phyloP scores from a whole-genome alignment of 139 green algal genomes.

The Picochlorum sp. region DNA sequence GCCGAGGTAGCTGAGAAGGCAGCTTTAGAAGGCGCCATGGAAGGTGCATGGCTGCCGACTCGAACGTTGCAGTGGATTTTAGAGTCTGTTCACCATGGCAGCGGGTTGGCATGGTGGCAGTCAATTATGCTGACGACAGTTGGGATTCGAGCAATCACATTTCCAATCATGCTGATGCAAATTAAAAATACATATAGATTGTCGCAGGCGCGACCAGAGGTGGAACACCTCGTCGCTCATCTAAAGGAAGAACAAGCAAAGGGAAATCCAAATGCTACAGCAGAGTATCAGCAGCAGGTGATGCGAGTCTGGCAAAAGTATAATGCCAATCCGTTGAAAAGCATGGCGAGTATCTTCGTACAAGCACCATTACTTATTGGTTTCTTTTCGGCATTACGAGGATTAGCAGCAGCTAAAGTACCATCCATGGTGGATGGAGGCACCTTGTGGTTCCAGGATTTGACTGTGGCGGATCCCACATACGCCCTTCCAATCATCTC shows the following conservation, averaged over 20 bases:
- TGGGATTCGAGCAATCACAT: conserved; percentile 32
- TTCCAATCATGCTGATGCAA: conserved; percentile 59
- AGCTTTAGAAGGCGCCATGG: conserved; percentile 31
- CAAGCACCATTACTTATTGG: conserved; percentile 61
- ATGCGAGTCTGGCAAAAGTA: conserved; percentile 44
- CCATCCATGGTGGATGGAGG: conserved; percentile 61
- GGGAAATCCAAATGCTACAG: conserved; percentile 23
- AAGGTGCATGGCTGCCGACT: conserved; percentile 40
- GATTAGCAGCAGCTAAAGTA: conserved; percentile 44
- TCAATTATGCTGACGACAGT: conserved; percentile 51
- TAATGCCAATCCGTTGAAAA: conserved; percentile 48
- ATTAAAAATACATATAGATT: conserved; percentile 59
- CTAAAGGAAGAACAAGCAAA: conserved; percentile 45
- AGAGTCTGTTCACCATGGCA: conserved; percentile 28
- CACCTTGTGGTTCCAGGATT: conserved; percentile 73
- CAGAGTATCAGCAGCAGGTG: conserved; percentile 33
- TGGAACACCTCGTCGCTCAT: conserved; percentile 37
- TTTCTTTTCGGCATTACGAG: conserved; percentile 55
- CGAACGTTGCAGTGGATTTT: conserved; percentile 49
- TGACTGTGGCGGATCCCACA: conserved; percentile 68
- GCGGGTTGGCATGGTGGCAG: conserved; percentile 53
- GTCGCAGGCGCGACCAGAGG: conserved; percentile 47
- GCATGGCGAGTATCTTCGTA: conserved; percentile 27
- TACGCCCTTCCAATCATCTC: conserved; percentile 68
- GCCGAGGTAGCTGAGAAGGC: conserved; percentile 25